These are phyloP conservation scores for Schoenoplectus triqueter DNA, from an alignment of 202 grass and related monocot genomes.

Conservation along the genomic window DNA sequence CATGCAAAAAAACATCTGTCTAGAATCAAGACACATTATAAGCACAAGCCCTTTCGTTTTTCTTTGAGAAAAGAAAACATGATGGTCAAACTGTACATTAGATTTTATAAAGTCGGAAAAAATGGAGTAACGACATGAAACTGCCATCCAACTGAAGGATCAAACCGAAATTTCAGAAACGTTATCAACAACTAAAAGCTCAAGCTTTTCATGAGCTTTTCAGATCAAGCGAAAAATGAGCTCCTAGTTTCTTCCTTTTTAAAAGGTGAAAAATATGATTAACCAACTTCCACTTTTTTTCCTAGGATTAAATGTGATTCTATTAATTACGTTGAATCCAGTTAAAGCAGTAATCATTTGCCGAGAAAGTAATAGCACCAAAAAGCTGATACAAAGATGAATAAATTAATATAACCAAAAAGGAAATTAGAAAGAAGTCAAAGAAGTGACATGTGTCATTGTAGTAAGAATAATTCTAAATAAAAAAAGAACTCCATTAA, in stretches of 20 bases:
- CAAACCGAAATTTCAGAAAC: background rate
- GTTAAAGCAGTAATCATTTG: conserved; percentile 33
- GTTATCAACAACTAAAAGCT: background rate
- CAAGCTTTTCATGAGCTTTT: background rate
- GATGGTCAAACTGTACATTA: conserved; percentile 14
- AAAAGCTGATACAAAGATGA: background rate
- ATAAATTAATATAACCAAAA: background rate
- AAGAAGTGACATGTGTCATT: conserved; percentile 35
- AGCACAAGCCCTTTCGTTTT: background rate
- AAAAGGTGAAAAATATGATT: background rate
- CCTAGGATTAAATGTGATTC: background rate
- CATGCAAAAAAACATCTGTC: conserved; percentile 2
- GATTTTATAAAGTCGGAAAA: background rate
- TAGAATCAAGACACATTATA: conserved; percentile 11
- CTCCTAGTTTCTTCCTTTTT: conserved; percentile 3
- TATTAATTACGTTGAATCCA: conserved; percentile 27
- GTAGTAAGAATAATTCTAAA: background rate
- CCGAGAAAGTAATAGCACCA: background rate
- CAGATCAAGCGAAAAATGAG: background rate
- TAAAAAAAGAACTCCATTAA: background rate
- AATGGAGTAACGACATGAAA: background rate
- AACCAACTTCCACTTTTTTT: conserved; percentile 13
- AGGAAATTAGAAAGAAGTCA: conserved; percentile 10
- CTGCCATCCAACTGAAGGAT: background rate
- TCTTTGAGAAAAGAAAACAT: background rate